Percentiles rank a stretch among this genome's conserved stretches.
These are phyloP conservation scores for Claviceps humidiphila DNA, from an alignment of 2,329 filamentous ascomycete genomes.

Conservation along the genomic window DNA sequence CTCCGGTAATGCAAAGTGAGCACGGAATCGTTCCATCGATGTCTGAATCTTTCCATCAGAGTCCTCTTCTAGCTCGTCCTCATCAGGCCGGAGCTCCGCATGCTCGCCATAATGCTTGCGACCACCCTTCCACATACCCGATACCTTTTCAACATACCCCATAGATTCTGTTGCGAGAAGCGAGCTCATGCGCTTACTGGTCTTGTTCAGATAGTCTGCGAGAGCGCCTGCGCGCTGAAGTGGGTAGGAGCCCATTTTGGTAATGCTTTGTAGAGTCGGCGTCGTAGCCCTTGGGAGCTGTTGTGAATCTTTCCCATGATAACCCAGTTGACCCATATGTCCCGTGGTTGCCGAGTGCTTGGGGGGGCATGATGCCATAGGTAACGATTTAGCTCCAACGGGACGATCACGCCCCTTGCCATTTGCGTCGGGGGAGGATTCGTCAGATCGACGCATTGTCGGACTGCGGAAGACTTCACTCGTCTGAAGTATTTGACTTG, in stretches of 20 bases:
- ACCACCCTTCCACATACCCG: conserved; percentile 90
- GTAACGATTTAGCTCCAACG: conserved; percentile 3
- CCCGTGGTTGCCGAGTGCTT: conserved; percentile 27
- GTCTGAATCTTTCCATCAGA: conserved; percentile 51
- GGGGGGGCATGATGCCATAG: conserved; percentile 4
- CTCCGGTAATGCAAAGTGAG: conserved; percentile 78
- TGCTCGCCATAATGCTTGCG: conserved; percentile 73
- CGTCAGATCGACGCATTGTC: conserved; percentile 44
- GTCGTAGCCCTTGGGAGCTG: conserved; percentile 16
- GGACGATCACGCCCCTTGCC: conserved; percentile 9
- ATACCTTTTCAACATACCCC: conserved; percentile 93
- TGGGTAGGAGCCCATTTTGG: conserved; percentile 58
- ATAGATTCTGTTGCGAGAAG: conserved; percentile 82
- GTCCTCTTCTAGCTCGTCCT: conserved; percentile 42
- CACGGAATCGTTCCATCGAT: conserved; percentile 69
- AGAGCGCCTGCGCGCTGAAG: conserved; percentile 72
- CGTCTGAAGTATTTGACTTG: conserved; percentile 76
- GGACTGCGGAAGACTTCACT: conserved; percentile 83
- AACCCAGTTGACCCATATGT: conserved; percentile 17
- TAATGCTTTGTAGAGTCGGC: conserved; percentile 37
- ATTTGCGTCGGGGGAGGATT: conserved; percentile 19
- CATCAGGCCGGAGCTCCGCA: conserved; percentile 36
- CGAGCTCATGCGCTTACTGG: conserved; percentile 68
- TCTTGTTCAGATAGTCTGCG: conserved; percentile 65
- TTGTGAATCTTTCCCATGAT: conserved; percentile 11